phyloP scores from a whole-genome alignment of 352 stramenopile species.

The Pythium utonaiense region DNA sequence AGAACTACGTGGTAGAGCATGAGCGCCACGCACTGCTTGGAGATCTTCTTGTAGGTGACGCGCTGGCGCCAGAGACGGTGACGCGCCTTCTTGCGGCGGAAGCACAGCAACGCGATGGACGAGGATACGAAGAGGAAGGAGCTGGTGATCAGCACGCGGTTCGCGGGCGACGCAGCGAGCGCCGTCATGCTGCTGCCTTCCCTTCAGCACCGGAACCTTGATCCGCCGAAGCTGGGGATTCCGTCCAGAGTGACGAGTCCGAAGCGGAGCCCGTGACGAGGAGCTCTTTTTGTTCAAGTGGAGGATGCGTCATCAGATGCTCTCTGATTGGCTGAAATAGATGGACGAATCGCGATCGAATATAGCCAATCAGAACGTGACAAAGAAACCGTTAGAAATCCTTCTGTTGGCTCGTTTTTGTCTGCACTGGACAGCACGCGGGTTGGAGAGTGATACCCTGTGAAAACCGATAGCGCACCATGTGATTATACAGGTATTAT shows the following conservation, averaged over 20 bases:
- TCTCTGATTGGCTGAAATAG: not conserved
- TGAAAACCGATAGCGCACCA: not conserved
- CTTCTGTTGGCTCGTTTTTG: not conserved
- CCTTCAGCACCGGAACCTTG: constrained; percentile 7
- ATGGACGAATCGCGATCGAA: not conserved
- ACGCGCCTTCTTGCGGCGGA: constrained; percentile 62
- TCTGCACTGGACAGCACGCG: not conserved
- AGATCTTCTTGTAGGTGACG: constrained; percentile 85
- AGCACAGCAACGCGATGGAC: constrained; percentile 56
- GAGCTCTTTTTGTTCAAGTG: constrained; percentile 2
- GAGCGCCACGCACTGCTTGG: constrained; percentile 52
- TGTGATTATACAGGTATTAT: not conserved
- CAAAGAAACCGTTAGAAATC: not conserved
- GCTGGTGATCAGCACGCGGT: constrained; percentile 43
- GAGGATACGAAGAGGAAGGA: constrained; percentile 77
- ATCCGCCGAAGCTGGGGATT: not conserved
- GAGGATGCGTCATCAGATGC: not conserved
- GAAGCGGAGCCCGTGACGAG: no score
- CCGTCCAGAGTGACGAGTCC: not conserved
- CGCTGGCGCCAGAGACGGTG: constrained; percentile 67
- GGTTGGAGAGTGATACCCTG: not conserved
- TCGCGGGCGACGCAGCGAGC: constrained; percentile 11
- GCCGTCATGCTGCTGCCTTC: not conserved
- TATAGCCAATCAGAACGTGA: not conserved
- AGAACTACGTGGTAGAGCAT: no score